Percentiles rank a stretch among this genome's conserved stretches.
Conservation (phyloP, 2,329 filamentous ascomycete species). For the Fusarium dimerum region DNA sequence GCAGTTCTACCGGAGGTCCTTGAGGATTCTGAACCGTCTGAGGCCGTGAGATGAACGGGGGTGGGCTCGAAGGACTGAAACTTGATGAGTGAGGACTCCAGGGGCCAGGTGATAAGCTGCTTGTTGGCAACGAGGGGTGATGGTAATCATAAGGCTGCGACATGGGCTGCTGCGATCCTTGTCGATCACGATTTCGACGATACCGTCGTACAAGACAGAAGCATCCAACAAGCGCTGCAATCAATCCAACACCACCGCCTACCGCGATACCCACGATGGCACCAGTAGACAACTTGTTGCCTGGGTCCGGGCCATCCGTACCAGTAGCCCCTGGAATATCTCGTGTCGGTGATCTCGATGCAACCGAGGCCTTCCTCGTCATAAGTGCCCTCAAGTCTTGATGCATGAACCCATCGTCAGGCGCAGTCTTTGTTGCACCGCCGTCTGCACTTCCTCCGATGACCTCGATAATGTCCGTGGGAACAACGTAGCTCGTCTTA, state of each 20-base stretch:
- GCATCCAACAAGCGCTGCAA: constrained; percentile 28
- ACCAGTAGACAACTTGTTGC: constrained; percentile 34
- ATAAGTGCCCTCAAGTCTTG: constrained; percentile 56
- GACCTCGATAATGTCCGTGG: constrained; percentile 48
- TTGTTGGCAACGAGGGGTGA: constrained; percentile 22
- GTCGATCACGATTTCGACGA: constrained; percentile 11
- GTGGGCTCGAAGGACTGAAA: constrained; percentile 20
- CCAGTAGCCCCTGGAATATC: constrained; percentile 28
- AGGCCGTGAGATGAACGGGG: constrained; percentile 12
- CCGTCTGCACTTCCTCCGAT: constrained; percentile 53
- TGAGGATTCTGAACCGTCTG: constrained; percentile 22
- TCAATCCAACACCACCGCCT: constrained; percentile 34
- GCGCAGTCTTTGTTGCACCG: constrained; percentile 53
- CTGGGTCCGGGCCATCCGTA: constrained; percentile 3
- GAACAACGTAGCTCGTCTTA: constrained; percentile 53
- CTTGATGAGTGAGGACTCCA: constrained; percentile 30
- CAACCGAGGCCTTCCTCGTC: constrained; percentile 47
- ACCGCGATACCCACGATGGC: constrained; percentile 48
- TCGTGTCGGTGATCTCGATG: constrained; percentile 53
- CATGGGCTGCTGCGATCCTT: constrained; percentile 27
- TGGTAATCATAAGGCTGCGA: constrained; percentile 25
- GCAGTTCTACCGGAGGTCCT: constrained; percentile 32
- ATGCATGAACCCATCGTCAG: constrained; percentile 49
- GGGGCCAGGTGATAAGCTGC: constrained; percentile 22
- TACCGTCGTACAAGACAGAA: constrained; percentile 36